phyloP scores from a whole-genome alignment of 1,139 yeast species.

The Debaryomyces coudertii region DNA sequence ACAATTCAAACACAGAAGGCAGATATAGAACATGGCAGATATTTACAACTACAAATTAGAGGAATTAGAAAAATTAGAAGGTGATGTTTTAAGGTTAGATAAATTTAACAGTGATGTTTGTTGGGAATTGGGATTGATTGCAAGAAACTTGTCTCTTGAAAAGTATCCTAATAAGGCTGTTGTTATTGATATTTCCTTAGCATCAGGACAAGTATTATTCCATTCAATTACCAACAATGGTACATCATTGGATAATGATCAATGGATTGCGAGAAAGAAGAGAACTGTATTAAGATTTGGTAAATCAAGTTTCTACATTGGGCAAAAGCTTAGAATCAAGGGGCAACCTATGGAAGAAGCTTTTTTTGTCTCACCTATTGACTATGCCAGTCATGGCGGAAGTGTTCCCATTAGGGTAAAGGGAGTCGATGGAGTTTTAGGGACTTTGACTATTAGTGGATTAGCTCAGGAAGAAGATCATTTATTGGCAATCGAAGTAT shows the following conservation, averaged over 20 bases:
- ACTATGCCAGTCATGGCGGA: conserved; percentile 67
- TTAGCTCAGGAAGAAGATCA: conserved; percentile 54
- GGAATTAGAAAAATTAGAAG: conserved; percentile 22
- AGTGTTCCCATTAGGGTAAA: conserved; percentile 56
- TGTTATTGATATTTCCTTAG: conserved; percentile 53
- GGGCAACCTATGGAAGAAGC: conserved; percentile 38
- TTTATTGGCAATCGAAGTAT: conserved; percentile 35
- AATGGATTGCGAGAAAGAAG: conserved; percentile 60
- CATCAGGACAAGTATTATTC: conserved; percentile 56
- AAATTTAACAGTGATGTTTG: conserved; percentile 35
- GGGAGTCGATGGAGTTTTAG: conserved; percentile 51
- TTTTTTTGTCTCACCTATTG: conserved; percentile 44
- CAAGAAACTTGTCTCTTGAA: conserved; percentile 30
- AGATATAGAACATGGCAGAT: conserved; percentile 11
- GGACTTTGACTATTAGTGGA: conserved; percentile 63
- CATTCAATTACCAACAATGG: conserved; percentile 49
- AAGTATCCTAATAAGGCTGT: conserved; percentile 35
- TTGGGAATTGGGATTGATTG: conserved; percentile 41
- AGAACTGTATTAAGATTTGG: conserved; percentile 55
- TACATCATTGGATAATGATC: conserved; percentile 55
- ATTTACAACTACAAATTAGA: conserved; percentile 19
- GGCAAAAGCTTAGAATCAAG: conserved; percentile 45
- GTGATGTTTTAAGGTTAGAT: conserved; percentile 22
- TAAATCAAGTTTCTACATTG: conserved; percentile 57
- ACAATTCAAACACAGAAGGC: background rate